Conservation (phyloP, 1,284 basidiomycete genomes). For the Marasmius sp. region DNA sequence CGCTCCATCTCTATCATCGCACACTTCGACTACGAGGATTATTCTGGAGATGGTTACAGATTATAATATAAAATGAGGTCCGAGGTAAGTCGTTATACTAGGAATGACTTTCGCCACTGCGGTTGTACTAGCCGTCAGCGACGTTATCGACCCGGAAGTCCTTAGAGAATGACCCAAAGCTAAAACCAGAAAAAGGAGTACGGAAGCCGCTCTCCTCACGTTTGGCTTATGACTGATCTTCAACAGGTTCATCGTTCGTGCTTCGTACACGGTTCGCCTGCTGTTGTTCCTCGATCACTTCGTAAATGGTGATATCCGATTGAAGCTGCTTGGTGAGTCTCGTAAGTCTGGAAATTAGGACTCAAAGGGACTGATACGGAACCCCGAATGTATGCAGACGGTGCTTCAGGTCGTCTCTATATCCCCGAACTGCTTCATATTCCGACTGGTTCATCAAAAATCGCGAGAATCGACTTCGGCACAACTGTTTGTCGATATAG, state of each 20-base stretch:
- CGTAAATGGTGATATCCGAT: constrained; percentile 1
- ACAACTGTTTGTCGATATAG: neutral
- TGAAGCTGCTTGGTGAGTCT: neutral
- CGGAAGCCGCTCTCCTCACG: neutral
- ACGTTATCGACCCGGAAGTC: neutral
- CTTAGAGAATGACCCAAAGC: neutral
- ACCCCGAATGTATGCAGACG: neutral
- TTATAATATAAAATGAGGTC: too few species aligned
- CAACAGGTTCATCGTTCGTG: neutral
- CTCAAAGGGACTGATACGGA: neutral
- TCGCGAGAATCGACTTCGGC: neutral
- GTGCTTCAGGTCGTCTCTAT: neutral
- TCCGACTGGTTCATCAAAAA: neutral
- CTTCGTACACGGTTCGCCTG: neutral
- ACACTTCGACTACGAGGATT: too few species aligned
- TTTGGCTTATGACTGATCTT: neutral
- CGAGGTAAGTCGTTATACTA: too few species aligned
- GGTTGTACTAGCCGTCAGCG: neutral
- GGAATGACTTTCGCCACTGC: neutral
- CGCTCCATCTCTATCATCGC: too few species aligned
- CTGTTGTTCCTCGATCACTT: neutral
- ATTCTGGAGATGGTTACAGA: too few species aligned
- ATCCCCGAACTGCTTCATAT: neutral
- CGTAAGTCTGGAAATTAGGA: too few species aligned
- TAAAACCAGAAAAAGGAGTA: neutral